These are phyloP conservation scores for Oryza nivara DNA, from an alignment of 176 grass and related monocot species.

Conservation along the genomic window DNA sequence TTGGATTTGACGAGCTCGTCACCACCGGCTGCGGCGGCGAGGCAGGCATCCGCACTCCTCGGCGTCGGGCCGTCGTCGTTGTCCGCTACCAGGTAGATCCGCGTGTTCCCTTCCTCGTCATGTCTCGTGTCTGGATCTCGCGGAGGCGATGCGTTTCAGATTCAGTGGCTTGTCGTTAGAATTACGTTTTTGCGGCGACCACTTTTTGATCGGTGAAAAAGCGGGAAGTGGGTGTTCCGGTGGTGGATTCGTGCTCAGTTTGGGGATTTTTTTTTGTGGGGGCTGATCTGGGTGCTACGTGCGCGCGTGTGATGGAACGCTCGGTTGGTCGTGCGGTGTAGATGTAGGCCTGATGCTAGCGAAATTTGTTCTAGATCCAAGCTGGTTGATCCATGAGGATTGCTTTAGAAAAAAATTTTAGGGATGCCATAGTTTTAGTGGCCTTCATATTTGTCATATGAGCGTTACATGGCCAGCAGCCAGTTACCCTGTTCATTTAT, in stretches of 20 bases:
- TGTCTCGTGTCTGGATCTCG: conserved; percentile 7
- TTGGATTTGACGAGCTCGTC: conserved; percentile 27
- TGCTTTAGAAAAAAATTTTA: background rate
- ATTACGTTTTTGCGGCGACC: background rate
- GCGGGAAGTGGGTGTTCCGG: background rate
- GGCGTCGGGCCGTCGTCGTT: background rate
- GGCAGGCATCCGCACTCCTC: too few species aligned
- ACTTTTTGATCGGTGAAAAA: background rate
- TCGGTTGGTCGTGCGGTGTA: background rate
- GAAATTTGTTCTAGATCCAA: background rate
- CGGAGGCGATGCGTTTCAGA: background rate
- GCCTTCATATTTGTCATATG: background rate
- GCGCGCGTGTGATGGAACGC: background rate
- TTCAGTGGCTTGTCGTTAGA: background rate
- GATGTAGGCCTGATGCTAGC: background rate
- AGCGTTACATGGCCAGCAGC: background rate
- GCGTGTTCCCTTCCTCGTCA: background rate
- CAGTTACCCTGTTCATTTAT: background rate
- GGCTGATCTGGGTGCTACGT: background rate
- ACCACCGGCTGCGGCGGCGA: conserved; percentile 23
- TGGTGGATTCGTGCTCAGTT: conserved; percentile 12
- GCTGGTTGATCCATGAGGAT: background rate
- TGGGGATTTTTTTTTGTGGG: background rate
- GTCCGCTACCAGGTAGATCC: background rate
- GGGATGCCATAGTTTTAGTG: background rate